phyloP scores from a whole-genome alignment of 2,329 filamentous ascomycete genomes.

The Talaromyces sp. region DNA sequence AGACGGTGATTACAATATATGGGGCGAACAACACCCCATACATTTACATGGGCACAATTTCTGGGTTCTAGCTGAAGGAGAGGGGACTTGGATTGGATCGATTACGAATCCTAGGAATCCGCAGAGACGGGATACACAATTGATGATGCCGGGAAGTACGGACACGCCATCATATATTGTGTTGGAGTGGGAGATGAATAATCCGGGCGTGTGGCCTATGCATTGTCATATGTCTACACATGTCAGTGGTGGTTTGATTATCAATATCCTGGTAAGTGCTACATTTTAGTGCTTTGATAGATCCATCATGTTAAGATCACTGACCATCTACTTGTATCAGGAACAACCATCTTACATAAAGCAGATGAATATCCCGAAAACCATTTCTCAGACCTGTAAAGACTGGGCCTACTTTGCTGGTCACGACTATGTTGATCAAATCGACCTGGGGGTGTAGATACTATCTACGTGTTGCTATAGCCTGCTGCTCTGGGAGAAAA shows the following conservation, averaged over 20 bases:
- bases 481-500: too few relatives aligned
- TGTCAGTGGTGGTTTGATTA: neutral
- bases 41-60: neutral
- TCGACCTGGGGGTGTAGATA: too few relatives aligned
- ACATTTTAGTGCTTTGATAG: too few relatives aligned
- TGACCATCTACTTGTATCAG: too few relatives aligned
- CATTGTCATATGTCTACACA: conserved; percentile 2
- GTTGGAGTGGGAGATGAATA: neutral
- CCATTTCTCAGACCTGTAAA: too few relatives aligned
- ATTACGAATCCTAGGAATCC: neutral
- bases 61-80: neutral
- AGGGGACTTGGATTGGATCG: neutral
- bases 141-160: neutral
- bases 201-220: neutral
- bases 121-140: neutral
- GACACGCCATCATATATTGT: neutral
- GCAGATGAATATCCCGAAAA: too few relatives aligned
- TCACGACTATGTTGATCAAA: too few relatives aligned
- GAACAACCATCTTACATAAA: too few relatives aligned
- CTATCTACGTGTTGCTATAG: too few relatives aligned
- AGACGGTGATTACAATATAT: neutral
- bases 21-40: neutral
- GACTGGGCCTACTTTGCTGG: too few relatives aligned
- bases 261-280: too few relatives aligned
- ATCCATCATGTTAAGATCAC: too few relatives aligned